These are phyloP conservation scores for Bipolaris cookei DNA, from an alignment of 2,329 filamentous ascomycete genomes.

Conservation along the genomic window DNA sequence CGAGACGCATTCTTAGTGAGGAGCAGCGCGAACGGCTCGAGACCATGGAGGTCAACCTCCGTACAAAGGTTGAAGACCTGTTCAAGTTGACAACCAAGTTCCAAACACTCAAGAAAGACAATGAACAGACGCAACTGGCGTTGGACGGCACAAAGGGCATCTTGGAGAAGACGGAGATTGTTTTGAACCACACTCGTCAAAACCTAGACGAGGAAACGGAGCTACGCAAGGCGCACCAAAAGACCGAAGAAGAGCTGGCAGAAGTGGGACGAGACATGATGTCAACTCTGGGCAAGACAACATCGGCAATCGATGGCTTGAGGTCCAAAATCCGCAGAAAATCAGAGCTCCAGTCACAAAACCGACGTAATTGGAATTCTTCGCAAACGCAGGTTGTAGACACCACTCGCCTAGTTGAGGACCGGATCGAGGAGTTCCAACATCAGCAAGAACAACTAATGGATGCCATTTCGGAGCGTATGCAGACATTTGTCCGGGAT, in stretches of 20 bases:
- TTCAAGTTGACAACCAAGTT: slow-evolving; percentile 86
- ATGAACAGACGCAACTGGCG: slow-evolving; percentile 73
- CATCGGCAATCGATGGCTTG: slow-evolving; percentile 79
- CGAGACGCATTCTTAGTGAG: slow-evolving; percentile 85
- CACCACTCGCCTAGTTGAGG: slow-evolving; percentile 78
- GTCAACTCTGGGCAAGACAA: slow-evolving; percentile 76
- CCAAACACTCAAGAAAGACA: slow-evolving; percentile 86
- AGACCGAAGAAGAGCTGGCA: slow-evolving; percentile 79
- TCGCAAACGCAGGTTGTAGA: slow-evolving; percentile 77
- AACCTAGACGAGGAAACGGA: slow-evolving; percentile 79
- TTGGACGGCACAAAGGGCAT: slow-evolving; percentile 82
- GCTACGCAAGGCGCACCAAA: slow-evolving; percentile 81
- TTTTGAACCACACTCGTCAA: slow-evolving; percentile 77
- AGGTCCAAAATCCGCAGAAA: slow-evolving; percentile 87
- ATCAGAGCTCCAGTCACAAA: slow-evolving; percentile 80
- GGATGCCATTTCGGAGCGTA: slow-evolving; percentile 68
- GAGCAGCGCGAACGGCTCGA: slow-evolving; percentile 93
- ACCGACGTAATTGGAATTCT: slow-evolving; percentile 77
- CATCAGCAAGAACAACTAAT: slow-evolving; percentile 75
- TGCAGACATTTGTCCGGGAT: slow-evolving; percentile 76
- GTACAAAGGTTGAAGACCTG: slow-evolving; percentile 92
- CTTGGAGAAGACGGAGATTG: slow-evolving; percentile 85
- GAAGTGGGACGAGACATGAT: slow-evolving; percentile 77
- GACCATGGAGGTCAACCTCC: slow-evolving; percentile 85
- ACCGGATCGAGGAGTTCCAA: slow-evolving; percentile 74